A percentile compares a stretch with the other conserved stretches of the same genome.
These are phyloP conservation scores for Plasmodium ovale DNA, from an alignment of 169 alveolate species.

Conservation along the genomic window DNA sequence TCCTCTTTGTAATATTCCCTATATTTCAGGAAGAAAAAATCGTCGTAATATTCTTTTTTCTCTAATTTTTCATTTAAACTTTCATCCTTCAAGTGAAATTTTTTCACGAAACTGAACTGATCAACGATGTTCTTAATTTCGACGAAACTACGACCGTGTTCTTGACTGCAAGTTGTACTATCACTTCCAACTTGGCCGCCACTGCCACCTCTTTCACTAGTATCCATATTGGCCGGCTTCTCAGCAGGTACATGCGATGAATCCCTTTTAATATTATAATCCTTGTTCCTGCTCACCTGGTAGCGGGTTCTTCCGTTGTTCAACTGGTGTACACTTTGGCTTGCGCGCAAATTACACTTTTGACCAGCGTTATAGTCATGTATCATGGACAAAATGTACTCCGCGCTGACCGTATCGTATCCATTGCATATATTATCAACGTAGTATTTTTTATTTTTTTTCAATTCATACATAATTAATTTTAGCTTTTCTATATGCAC, in stretches of 20 bases:
- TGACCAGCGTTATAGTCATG: conserved; percentile 22
- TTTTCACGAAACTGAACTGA: conserved; percentile 29
- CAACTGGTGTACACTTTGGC: neutral
- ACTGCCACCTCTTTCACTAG: neutral
- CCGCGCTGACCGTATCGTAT: conserved; percentile 23
- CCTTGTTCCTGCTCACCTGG: neutral
- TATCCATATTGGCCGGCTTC: neutral
- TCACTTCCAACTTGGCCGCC: neutral
- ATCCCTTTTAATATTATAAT: too few relatives aligned
- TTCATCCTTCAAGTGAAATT: conserved; percentile 13
- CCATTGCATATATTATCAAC: conserved; percentile 22
- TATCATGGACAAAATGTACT: conserved; percentile 61
- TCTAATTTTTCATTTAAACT: conserved; percentile 29
- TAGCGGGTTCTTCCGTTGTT: neutral
- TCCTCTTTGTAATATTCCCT: conserved; percentile 74
- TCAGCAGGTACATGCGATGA: neutral
- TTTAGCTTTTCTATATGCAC: conserved; percentile 27
- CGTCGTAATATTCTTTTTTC: conserved; percentile 67
- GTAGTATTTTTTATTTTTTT: conserved; percentile 34
- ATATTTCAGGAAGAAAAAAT: conserved; percentile 55
- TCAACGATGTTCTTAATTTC: conserved; percentile 44
- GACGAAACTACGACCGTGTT: conserved; percentile 3
- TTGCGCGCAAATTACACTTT: neutral
- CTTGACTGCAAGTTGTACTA: neutral
- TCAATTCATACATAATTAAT: conserved; percentile 16